Percentiles rank a stretch among this genome's conserved stretches.
phyloP scores from a whole-genome alignment of 2,329 filamentous ascomycete genomes.

The Clonostachys rosea region DNA sequence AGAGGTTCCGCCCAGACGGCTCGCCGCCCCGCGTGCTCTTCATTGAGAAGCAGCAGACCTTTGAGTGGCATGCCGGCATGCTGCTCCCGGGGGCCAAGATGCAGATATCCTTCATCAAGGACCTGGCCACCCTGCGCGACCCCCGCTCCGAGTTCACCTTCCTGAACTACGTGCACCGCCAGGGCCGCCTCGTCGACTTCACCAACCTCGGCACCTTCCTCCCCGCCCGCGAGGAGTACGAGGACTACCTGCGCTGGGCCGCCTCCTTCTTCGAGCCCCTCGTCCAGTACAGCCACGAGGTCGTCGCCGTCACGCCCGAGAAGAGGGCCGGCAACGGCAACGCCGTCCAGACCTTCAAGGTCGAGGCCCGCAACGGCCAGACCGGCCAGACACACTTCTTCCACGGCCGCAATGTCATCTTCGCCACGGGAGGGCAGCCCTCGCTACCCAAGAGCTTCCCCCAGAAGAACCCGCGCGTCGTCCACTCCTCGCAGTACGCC shows the following conservation, averaged over 20 bases:
- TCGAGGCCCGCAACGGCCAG: constrained; percentile 58
- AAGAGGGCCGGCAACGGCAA: constrained; percentile 17
- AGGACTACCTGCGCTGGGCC: constrained; percentile 95
- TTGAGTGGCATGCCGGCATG: constrained; percentile 96
- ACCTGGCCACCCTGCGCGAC: constrained; percentile 84
- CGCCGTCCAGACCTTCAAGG: constrained; percentile 59
- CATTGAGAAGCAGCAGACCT: constrained; percentile 76
- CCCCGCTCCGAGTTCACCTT: constrained; percentile 92
- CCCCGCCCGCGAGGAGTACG: constrained; percentile 82
- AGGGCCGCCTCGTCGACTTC: constrained; percentile 81
- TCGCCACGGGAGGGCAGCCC: constrained; percentile 56
- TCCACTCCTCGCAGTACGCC: constrained; percentile 87
- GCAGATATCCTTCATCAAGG: constrained; percentile 98
- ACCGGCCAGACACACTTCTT: constrained; percentile 49
- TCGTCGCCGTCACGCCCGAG: constrained; percentile 62
- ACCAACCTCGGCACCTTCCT: constrained; percentile 88
- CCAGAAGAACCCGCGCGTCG: constrained; percentile 63
- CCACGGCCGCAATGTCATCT: constrained; percentile 60
- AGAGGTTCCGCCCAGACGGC: constrained; percentile 29
- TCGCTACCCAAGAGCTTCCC: constrained; percentile 69
- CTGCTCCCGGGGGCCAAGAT: constrained; percentile 88
- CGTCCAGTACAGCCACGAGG: constrained; percentile 75
- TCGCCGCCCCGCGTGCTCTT: constrained; percentile 71
- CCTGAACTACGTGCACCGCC: constrained; percentile 84
- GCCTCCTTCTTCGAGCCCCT: constrained; percentile 70